Evolutionary conservation across 805 yeast species (phyloP), one percentile per base, ranked within the genome.

Genomic region (Lipomyces yamanashiensis): DNA sequence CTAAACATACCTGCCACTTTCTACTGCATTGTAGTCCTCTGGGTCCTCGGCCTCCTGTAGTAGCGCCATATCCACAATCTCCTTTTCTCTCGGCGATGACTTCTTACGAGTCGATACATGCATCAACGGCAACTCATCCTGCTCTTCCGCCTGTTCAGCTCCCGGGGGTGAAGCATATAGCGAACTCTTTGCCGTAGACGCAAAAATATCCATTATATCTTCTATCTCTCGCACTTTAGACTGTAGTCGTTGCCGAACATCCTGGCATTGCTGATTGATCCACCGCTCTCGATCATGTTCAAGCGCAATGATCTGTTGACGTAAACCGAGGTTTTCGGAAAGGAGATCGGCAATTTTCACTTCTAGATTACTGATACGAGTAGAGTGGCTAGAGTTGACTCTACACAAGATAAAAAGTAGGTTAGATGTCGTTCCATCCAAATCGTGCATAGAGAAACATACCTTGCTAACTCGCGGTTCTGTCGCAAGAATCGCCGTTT

Each of bases 401-500:
- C 67, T 64, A 33, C 5, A 48, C 5, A 28, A n/a, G 2, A 34
- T 1, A 13, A 8, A 33, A 34, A 5, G 28, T 41, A 8, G 15
- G 36, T 34, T 50, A 43, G 43, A 21, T 6, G 21, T 33, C 3
- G 33, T 34, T 1, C 3, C 15, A 48, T 40, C 21, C 19, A 5
- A 19, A 53, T 13, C 21, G 33, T 21, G 15, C n/a, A 4, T 52
- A 10, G 47, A 52, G 36, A 17, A 40, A 39, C 67, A 12, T 57
- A 64, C 67, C 66, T 45, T 15, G 69, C 69, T 13, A 66, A 50
- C 21, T 66, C 69, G 9, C 69, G 43, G 44, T 66, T 66, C 48
- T 63, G 69, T 23, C 69, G 64, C 40, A 63, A 40, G 45, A 63
- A 66, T 47, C 69, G 49, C 36, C 67, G 61, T 41, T 53, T 50